phyloP scores from a whole-genome alignment of 2,329 filamentous ascomycete species.

The Pseudogymnoascus sp. region DNA sequence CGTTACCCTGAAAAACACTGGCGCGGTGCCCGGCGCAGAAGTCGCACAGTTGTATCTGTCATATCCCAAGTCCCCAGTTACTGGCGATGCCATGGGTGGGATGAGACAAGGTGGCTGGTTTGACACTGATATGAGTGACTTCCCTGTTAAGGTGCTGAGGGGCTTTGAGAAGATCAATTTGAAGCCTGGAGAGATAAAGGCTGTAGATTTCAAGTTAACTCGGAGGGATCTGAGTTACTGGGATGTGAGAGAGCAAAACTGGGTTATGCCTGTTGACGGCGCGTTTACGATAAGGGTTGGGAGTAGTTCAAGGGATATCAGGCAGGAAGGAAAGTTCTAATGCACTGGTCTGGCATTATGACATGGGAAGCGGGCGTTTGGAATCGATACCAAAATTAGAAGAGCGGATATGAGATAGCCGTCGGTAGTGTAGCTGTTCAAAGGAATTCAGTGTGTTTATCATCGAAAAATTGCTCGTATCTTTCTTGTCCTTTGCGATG shows the following conservation, averaged over 20 bases:
- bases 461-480: too few relatives aligned
- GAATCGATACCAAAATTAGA: not conserved
- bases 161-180: slow-evolving; percentile 64
- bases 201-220: slow-evolving; percentile 51
- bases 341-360: not conserved
- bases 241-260: slow-evolving; percentile 60
- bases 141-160: slow-evolving; percentile 59
- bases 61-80: slow-evolving; percentile 32
- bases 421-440: not conserved
- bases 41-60: slow-evolving; percentile 52
- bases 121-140: slow-evolving; percentile 36
- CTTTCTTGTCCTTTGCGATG: too few relatives aligned
- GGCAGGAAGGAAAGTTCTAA: slow-evolving; percentile 25
- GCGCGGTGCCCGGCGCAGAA: slow-evolving; percentile 40
- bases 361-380: not conserved
- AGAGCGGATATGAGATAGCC: not conserved
- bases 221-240: slow-evolving; percentile 65
- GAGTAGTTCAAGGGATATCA: slow-evolving; percentile 31
- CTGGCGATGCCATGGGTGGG: slow-evolving; percentile 64
- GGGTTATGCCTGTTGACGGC: slow-evolving; percentile 50
- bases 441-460: too few relatives aligned
- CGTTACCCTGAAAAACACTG: slow-evolving; percentile 51
- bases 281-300: slow-evolving; percentile 36
- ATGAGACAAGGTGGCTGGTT: slow-evolving; percentile 28
- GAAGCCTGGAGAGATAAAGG: slow-evolving; percentile 42